Percentiles rank a stretch among this genome's conserved stretches.
Evolutionary conservation across 2,329 filamentous ascomycete species (phyloP).

Genomic region (Orbilia oligospora): DNA sequence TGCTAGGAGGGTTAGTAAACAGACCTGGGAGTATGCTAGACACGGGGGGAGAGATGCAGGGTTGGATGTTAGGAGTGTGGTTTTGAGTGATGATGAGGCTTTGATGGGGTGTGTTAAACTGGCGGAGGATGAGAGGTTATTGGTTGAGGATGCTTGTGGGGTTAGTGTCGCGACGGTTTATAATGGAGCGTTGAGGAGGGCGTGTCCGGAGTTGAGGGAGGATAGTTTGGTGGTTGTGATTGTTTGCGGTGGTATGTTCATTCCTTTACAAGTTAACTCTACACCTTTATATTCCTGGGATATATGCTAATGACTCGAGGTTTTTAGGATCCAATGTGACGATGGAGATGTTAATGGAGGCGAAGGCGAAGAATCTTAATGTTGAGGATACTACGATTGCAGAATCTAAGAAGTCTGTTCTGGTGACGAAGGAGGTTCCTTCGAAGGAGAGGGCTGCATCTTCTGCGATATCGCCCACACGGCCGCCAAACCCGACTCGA

Average conservation of each 20-base stretch:
- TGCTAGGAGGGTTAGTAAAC: slow-evolving; percentile 77
- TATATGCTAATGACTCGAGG: slow-evolving; percentile 31
- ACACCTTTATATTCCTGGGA: background rate
- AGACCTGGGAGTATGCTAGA: slow-evolving; percentile 76
- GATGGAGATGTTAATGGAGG: slow-evolving; percentile 73
- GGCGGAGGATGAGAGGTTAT: slow-evolving; percentile 82
- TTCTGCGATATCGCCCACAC: slow-evolving; percentile 33
- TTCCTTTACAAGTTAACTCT: background rate
- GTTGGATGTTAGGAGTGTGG: slow-evolving; percentile 73
- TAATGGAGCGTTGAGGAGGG: slow-evolving; percentile 74
- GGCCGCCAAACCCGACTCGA: slow-evolving; percentile 40
- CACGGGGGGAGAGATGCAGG: slow-evolving; percentile 67
- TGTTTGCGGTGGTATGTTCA: slow-evolving; percentile 77
- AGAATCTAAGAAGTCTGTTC: slow-evolving; percentile 11
- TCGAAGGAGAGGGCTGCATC: slow-evolving; percentile 4
- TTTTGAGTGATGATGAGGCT: slow-evolving; percentile 82
- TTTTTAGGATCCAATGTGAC: slow-evolving; percentile 75
- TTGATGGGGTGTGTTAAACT: slow-evolving; percentile 82
- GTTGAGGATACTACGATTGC: slow-evolving; percentile 12
- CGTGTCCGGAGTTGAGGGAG: slow-evolving; percentile 75
- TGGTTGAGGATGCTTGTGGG: slow-evolving; percentile 89
- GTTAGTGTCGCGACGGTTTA: slow-evolving; percentile 81
- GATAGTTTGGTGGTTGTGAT: slow-evolving; percentile 83
- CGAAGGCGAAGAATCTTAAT: slow-evolving; percentile 41
- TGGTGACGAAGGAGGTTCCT: slow-evolving; percentile 17